phyloP scores from a whole-genome alignment of 495 filamentous ascomycete species.

The Hyaloscypha hepaticicola region DNA sequence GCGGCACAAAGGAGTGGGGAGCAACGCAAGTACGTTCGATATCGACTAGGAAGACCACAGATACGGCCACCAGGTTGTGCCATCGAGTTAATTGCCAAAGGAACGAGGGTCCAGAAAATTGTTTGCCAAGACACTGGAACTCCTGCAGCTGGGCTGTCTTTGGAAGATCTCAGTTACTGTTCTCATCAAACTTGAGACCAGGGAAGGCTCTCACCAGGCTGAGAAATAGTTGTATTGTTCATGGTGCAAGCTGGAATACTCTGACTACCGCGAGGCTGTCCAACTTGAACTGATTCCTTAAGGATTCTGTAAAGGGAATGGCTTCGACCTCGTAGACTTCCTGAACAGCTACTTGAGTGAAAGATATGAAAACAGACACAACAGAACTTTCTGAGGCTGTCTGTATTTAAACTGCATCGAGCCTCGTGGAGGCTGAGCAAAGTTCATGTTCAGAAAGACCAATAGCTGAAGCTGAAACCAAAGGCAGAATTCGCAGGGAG shows the following conservation, averaged over 20 bases:
- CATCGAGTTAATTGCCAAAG: constrained; percentile 4
- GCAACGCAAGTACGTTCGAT: constrained; percentile 1
- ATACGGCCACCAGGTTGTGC: background rate
- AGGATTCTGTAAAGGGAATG: background rate
- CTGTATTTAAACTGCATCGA: background rate
- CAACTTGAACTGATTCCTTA: background rate
- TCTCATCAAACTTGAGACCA: background rate
- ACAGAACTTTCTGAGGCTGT: background rate
- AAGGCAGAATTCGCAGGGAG: background rate
- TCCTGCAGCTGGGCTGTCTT: background rate
- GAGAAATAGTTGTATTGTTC: background rate
- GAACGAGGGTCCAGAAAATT: background rate
- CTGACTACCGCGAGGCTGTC: background rate
- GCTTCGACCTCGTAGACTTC: too few species aligned
- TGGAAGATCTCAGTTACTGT: background rate
- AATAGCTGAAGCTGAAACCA: too few species aligned
- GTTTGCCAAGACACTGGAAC: constrained; percentile 6
- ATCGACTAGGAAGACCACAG: background rate
- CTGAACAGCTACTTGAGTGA: too few species aligned
- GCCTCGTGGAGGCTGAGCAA: background rate
- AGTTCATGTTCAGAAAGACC: background rate
- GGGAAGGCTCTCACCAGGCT: background rate
- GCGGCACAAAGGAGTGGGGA: constrained; percentile 3
- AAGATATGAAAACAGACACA: background rate
- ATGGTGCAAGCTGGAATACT: background rate